Conservation (phyloP, 371 early-diverging fungal genomes). For the Mucor ambiguus region DNA sequence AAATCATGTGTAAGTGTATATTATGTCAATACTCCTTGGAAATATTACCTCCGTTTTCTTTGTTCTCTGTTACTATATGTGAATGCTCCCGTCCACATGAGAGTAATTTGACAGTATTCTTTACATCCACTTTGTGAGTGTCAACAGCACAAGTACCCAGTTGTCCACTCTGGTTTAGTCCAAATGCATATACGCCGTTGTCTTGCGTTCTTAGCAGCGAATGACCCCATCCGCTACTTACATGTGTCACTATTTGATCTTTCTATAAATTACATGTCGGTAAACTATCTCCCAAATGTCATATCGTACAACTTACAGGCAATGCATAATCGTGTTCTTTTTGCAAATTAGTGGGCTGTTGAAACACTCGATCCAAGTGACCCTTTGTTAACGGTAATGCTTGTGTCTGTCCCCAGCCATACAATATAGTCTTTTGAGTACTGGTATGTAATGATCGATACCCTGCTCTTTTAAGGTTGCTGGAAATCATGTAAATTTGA, state of each 20-base stretch:
- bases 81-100: slow-evolving; percentile 68
- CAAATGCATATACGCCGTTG: slow-evolving; percentile 39
- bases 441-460: slow-evolving; percentile 3
- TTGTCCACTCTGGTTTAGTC: slow-evolving; percentile 46
- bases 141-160: slow-evolving; percentile 22
- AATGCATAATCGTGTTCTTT: slow-evolving; percentile 41
- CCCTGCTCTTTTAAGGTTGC: not conserved
- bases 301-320: slow-evolving; percentile 22
- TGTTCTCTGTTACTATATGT: slow-evolving; percentile 44
- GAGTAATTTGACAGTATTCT: slow-evolving; percentile 13
- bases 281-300: not conserved
- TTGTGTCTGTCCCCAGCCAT: slow-evolving; percentile 49
- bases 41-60: slow-evolving; percentile 5
- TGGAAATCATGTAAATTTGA: not conserved
- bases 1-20: not conserved
- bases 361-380: slow-evolving; percentile 20
- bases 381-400: slow-evolving; percentile 37
- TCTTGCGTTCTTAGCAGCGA: slow-evolving; percentile 32
- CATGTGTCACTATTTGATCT: slow-evolving; percentile 27
- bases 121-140: not conserved
- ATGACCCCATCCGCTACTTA: slow-evolving; percentile 53
- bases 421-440: slow-evolving; percentile 17
- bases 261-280: slow-evolving; percentile 3
- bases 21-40: not conserved
- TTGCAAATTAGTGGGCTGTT: slow-evolving; percentile 26